A percentile compares a stretch with the other conserved stretches of the same genome.
These are phyloP conservation scores for Spergularia azorica DNA, from an alignment of 179 eudicot genomes.

Conservation along the genomic window DNA sequence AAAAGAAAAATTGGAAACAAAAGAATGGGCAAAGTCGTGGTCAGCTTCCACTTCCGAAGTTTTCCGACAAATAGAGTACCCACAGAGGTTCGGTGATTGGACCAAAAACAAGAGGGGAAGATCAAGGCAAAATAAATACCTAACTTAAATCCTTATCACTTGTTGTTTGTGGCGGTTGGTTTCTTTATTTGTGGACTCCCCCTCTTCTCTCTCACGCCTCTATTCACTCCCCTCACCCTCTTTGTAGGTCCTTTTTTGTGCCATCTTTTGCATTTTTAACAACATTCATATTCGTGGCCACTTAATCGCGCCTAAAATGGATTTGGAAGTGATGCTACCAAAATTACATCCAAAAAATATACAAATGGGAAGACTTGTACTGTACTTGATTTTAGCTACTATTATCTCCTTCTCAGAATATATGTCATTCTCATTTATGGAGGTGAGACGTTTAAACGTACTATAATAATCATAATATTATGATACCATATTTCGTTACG, in stretches of 20 bases:
- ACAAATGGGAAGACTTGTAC: too few species aligned
- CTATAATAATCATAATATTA: too few species aligned
- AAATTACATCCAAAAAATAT: too few species aligned
- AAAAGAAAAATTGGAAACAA: not conserved
- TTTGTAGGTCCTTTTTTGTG: not conserved
- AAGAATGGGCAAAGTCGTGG: not conserved
- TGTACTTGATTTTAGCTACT: too few species aligned
- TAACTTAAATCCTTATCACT: conserved; percentile 30
- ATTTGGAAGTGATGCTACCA: too few species aligned
- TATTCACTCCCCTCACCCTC: not conserved
- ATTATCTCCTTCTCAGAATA: too few species aligned
- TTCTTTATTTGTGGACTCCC: conserved; percentile 5
- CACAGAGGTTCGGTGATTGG: conserved; percentile 16
- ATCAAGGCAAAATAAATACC: conserved; percentile 12
- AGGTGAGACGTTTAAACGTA: too few species aligned
- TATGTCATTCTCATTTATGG: too few species aligned
- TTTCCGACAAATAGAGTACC: conserved; percentile 20
- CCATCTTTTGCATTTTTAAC: not conserved
- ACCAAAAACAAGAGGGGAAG: conserved; percentile 22
- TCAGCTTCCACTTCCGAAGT: conserved; percentile 15
- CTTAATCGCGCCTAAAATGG: too few species aligned
- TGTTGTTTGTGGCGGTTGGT: conserved; percentile 23
- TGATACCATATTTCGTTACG: too few species aligned
- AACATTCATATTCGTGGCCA: too few species aligned
- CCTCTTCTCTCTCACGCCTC: not conserved